Evolutionary conservation across 305 asterid genomes (phyloP), one percentile per base, ranked within the genome.

Genomic region (Galium porrigens): DNA sequence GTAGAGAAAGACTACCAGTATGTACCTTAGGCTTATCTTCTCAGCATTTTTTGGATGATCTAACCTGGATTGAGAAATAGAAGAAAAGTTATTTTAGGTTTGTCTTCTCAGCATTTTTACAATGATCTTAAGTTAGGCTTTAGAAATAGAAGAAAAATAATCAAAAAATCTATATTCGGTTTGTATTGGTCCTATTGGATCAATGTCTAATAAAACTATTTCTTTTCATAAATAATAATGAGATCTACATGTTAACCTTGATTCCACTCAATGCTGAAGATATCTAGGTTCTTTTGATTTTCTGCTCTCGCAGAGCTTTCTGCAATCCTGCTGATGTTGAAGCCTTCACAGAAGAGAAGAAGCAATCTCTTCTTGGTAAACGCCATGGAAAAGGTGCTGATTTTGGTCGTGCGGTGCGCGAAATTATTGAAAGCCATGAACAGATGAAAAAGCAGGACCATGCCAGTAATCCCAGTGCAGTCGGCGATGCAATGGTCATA

Each of bases 361-460:
- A 85, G 78, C 76, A 61, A 39, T 86, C 87, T 74, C 84, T 90
- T 68, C 78, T 87, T 69, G 86, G 82, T 33, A 90, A 83, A 78
- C 89, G 95, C 39, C 94, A 86, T 79, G 94, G 90, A n/a, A 90
- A 90, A 81, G 87, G 95, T 71, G 79, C 95, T 72, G 97, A 90
- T 82, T 90, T 86, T 76, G 81, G 72, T 73, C 89, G 90, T 54
- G 97, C 97, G 37, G 82, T 83, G 64, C 81, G 74, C 27, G 95
- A 90, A 81, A 90, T 90, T 58, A 82, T 87, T 41, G 84, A 74
- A 59, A 75, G 89, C 82, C 87, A 75, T 60, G 95, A 87, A 77
- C 81, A 87, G 72, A 66, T 80, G 78, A 87, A 77, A 83, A 74
- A 74, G 65, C 79, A 71, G 73, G 85, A 78, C 49, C 85, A 76